These are phyloP conservation scores for Verticillium dahliae DNA, from an alignment of 2,329 filamentous ascomycete genomes.

Conservation along the genomic window DNA sequence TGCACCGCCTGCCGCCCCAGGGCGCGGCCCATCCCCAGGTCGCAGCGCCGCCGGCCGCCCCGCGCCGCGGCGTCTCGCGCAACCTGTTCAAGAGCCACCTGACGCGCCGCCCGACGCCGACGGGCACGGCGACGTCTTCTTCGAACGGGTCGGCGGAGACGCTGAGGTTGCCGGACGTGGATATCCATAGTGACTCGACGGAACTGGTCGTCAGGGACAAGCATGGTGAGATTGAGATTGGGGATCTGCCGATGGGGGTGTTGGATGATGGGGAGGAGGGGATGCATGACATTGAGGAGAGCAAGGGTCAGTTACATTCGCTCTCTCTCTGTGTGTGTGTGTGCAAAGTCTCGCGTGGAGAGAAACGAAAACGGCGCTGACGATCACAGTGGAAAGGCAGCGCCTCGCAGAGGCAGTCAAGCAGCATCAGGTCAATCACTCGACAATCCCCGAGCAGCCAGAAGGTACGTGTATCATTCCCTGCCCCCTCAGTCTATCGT, in stretches of 20 bases:
- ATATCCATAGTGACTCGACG: slow-evolving; percentile 30
- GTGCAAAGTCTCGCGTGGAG: not conserved
- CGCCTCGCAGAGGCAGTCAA: slow-evolving; percentile 54
- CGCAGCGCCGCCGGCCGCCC: not conserved
- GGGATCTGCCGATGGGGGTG: slow-evolving; percentile 44
- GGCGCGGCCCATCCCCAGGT: not conserved
- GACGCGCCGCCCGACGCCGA: slow-evolving; percentile 47
- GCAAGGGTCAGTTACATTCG: slow-evolving; percentile 37
- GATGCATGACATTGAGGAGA: slow-evolving; percentile 51
- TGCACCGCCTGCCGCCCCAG: not conserved
- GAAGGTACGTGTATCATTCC: slow-evolving; percentile 18
- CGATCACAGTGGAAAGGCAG: slow-evolving; percentile 47
- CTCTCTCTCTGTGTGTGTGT: not conserved
- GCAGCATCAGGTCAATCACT: slow-evolving; percentile 51
- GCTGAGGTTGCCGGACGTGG: slow-evolving; percentile 27
- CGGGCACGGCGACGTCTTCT: slow-evolving; percentile 16
- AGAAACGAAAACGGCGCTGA: not conserved
- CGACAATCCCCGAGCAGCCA: slow-evolving; percentile 52
- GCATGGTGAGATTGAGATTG: slow-evolving; percentile 57
- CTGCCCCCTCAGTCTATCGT: not conserved
- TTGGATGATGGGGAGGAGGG: slow-evolving; percentile 50
- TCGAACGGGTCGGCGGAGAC: slow-evolving; percentile 34
- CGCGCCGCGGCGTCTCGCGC: slow-evolving; percentile 31
- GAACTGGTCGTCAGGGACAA: slow-evolving; percentile 59
- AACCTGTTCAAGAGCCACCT: slow-evolving; percentile 57